These are phyloP conservation scores for Cupressus sempervirens DNA, from an alignment of 75 land plant genomes.

Conservation along the genomic window DNA sequence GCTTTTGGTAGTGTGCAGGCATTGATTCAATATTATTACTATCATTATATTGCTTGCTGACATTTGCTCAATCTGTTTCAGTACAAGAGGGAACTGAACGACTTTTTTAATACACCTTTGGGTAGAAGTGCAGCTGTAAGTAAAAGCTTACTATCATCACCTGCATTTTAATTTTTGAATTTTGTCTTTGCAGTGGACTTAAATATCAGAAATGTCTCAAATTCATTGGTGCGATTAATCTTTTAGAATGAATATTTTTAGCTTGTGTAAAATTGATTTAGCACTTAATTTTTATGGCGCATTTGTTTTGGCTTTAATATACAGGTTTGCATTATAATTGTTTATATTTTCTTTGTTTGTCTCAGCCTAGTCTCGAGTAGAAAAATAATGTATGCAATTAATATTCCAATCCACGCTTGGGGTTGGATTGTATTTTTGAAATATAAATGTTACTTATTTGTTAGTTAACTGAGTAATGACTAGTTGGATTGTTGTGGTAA, in stretches of 20 bases:
- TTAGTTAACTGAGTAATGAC: not conserved
- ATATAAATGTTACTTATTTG: not conserved
- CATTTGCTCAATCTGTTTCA: slow-evolving; percentile 33
- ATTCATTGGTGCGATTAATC: too few relatives aligned
- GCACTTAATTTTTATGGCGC: too few relatives aligned
- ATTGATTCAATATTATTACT: not conserved
- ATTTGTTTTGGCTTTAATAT: not conserved
- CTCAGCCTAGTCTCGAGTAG: not conserved
- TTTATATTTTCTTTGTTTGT: not conserved
- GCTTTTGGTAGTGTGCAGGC: not conserved
- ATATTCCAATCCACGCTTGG: not conserved
- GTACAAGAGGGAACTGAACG: slow-evolving; percentile 75
- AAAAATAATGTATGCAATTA: not conserved
- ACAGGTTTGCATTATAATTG: not conserved
- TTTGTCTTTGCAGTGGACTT: too few relatives aligned
- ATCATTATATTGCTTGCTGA: not conserved
- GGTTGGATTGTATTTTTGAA: not conserved
- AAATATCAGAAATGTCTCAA: too few relatives aligned
- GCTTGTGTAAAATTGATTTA: too few relatives aligned
- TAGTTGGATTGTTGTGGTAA: not conserved
- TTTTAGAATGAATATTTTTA: too few relatives aligned
- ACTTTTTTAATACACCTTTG: slow-evolving; percentile 68
- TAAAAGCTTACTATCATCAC: not conserved
- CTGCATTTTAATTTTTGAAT: not conserved
- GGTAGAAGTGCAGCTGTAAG: slow-evolving; percentile 76